Percentiles rank a stretch among this genome's conserved stretches.
Evolutionary conservation across 495 filamentous ascomycete species (phyloP).

Genomic region (Hyaloscypha finlandica): DNA sequence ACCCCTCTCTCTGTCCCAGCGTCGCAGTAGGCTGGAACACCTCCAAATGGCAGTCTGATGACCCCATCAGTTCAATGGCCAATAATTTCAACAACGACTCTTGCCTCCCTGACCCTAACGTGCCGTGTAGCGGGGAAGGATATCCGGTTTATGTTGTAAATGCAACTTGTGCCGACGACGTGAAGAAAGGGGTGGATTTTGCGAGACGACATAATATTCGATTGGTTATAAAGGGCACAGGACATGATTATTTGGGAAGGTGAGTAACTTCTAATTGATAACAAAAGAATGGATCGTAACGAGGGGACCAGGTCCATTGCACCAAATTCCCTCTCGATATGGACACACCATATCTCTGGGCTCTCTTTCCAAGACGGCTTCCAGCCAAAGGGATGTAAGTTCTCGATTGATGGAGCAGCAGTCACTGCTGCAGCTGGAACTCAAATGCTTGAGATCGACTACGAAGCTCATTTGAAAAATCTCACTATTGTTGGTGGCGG

Average conservation of each 20-base stretch:
- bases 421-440: conserved; percentile 43
- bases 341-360: conserved; percentile 48
- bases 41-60: conserved; percentile 11
- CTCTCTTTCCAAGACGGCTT: conserved; percentile 42
- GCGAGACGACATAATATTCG: conserved; percentile 56
- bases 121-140: conserved; percentile 37
- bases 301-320: conserved; percentile 23
- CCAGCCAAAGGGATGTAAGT: conserved; percentile 35
- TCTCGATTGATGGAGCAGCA: conserved; percentile 37
- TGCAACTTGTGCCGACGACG: conserved; percentile 42
- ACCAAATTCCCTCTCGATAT: conserved; percentile 53
- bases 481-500: conserved; percentile 24
- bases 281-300: too few relatives aligned
- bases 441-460: conserved; percentile 37
- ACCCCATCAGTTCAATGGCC: conserved; percentile 8
- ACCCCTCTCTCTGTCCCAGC: conserved; percentile 36
- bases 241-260: conserved; percentile 58
- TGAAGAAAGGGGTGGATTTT: conserved; percentile 46
- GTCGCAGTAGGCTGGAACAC: conserved; percentile 38
- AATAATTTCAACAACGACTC: conserved; percentile 47
- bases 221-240: conserved; percentile 63
- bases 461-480: conserved; percentile 20
- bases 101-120: conserved; percentile 44
- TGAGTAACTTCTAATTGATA: too few relatives aligned
- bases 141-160: conserved; percentile 53